Conservation (phyloP, 2,329 filamentous ascomycete genomes). For the Dothideomycetes sp. region DNA sequence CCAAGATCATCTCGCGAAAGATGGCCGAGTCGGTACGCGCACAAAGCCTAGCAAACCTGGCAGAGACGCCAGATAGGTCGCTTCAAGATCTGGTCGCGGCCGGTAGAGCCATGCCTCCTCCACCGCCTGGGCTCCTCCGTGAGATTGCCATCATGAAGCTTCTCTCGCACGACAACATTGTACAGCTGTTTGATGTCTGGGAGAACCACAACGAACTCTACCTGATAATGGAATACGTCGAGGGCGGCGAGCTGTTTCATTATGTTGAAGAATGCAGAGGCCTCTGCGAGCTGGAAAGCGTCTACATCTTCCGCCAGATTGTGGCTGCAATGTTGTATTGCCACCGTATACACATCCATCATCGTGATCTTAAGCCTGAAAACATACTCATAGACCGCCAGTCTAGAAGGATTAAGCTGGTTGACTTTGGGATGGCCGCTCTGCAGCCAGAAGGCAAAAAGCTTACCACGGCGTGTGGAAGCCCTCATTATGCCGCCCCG, state of each 20-base stretch:
- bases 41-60: conserved; percentile 73
- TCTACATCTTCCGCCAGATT: conserved; percentile 85
- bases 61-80: conserved; percentile 37
- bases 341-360: conserved; percentile 88
- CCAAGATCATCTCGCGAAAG: conserved; percentile 85
- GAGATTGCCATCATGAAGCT: conserved; percentile 97
- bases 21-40: conserved; percentile 72
- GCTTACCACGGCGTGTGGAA: conserved; percentile 84
- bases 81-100: conserved; percentile 38
- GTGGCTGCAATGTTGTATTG: conserved; percentile 87
- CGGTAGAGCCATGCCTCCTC: conserved; percentile 49
- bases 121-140: conserved; percentile 75
- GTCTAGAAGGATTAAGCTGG: conserved; percentile 71
- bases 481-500: conserved; percentile 91
- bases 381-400: conserved; percentile 78
- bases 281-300: conserved; percentile 68
- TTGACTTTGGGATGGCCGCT: conserved; percentile 96
- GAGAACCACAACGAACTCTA: conserved; percentile 96
- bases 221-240: conserved; percentile 84
- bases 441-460: conserved; percentile 70
- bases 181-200: conserved; percentile 93
- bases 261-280: conserved; percentile 67
- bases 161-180: conserved; percentile 88
- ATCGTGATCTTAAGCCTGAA: conserved; percentile 92
- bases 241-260: conserved; percentile 74